Evolutionary conservation across 495 filamentous ascomycete genomes (phyloP).

Genomic region (Penicillium bovifimosum): DNA sequence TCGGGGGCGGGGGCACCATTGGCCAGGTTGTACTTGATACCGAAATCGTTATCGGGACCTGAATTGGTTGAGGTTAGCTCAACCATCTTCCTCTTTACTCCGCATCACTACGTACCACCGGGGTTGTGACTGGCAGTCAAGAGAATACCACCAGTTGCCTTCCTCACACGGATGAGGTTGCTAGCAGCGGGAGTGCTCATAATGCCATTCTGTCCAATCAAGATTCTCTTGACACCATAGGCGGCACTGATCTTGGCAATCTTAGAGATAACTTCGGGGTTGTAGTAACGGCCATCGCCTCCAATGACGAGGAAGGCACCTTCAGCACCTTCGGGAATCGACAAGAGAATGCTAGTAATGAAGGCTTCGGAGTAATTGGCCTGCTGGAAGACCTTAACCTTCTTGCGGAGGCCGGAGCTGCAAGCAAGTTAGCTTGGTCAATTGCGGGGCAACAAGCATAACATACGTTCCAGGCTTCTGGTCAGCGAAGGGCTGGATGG

Average conservation of each 20-base stretch:
- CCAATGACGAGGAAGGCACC: constrained; percentile 91
- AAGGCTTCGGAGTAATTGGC: constrained; percentile 94
- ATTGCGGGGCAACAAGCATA: constrained; percentile 3
- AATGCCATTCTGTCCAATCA: constrained; percentile 94
- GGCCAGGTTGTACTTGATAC: constrained; percentile 98
- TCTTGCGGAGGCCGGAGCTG: constrained; percentile 96
- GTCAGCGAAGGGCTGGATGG: constrained; percentile 76
- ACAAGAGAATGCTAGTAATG: constrained; percentile 84
- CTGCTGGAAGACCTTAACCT: constrained; percentile 96
- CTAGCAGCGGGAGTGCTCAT: constrained; percentile 93
- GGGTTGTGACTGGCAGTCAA: constrained; percentile 98
- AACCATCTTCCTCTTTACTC: background rate
- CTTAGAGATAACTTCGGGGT: constrained; percentile 89
- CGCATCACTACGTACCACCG: constrained; percentile 61
- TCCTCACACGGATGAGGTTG: constrained; percentile 87
- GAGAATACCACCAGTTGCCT: constrained; percentile 93
- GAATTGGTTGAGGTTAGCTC: background rate
- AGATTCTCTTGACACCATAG: constrained; percentile 97
- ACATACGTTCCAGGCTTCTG: constrained; percentile 99
- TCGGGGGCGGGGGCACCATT: constrained; percentile 96
- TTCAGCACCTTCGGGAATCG: constrained; percentile 90
- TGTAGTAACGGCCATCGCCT: constrained; percentile 96
- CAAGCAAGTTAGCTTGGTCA: constrained; percentile 20
- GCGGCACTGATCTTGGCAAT: constrained; percentile 96
- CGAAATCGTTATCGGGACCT: constrained; percentile 93